Evolutionary conservation across 768 basidiomycete genomes (phyloP).

Genomic region (Amanita rimosa): DNA sequence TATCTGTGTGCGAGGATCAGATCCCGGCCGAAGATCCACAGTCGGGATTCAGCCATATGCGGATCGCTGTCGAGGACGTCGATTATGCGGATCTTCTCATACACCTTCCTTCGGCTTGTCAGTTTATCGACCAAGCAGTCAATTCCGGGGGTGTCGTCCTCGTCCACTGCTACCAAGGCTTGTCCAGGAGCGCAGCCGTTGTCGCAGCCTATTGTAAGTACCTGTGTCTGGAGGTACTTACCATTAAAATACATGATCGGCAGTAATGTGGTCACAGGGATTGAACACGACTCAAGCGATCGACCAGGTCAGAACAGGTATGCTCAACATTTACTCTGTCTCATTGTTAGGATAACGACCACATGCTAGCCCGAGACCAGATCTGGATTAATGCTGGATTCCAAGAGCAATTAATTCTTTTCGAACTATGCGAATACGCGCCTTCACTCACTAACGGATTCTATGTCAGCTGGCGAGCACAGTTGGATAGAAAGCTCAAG

Average conservation of each 20-base stretch:
- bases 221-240: neutral
- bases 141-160: conserved; percentile 47
- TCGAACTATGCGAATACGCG: conserved; percentile 60
- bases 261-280: conserved; percentile 60
- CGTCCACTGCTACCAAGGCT: conserved; percentile 57
- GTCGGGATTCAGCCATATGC: conserved; percentile 59
- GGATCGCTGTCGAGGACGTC: conserved; percentile 59
- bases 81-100: conserved; percentile 62
- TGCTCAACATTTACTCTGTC: conserved; percentile 5
- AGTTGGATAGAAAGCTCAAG: conserved; percentile 37
- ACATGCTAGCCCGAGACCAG: conserved; percentile 50
- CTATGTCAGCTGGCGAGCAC: conserved; percentile 54
- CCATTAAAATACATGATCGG: conserved; percentile 9
- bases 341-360: neutral
- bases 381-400: conserved; percentile 76
- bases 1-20: conserved; percentile 65
- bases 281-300: conserved; percentile 48
- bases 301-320: conserved; percentile 50
- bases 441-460: conserved; percentile 51
- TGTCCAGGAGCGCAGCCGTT: conserved; percentile 58
- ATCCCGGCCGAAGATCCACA: conserved; percentile 63
- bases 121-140: conserved; percentile 55
- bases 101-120: conserved; percentile 52
- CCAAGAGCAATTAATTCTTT: conserved; percentile 67
- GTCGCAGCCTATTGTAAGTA: conserved; percentile 67